Evolutionary conservation across 2,329 filamentous ascomycete species (phyloP).

Genomic region (Fusarium vanettenii): DNA sequence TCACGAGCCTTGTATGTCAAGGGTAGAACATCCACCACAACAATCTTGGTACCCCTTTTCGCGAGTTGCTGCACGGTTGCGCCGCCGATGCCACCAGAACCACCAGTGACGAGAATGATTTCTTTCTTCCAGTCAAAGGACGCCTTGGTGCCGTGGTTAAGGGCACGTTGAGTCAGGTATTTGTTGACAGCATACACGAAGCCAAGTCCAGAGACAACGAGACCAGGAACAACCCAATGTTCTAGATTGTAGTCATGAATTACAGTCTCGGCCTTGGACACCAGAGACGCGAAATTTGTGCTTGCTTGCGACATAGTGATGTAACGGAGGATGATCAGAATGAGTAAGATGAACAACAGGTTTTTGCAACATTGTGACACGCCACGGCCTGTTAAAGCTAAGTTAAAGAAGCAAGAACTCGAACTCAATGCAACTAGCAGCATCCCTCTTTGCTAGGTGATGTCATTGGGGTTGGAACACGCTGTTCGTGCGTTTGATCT

Average conservation of each 20-base stretch:
- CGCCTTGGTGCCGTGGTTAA: slow-evolving; percentile 56
- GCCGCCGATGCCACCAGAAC: slow-evolving; percentile 69
- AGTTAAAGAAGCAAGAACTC: background rate
- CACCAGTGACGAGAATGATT: slow-evolving; percentile 69
- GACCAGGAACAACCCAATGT: background rate
- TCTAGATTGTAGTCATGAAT: background rate
- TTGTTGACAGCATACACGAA: background rate
- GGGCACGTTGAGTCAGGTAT: background rate
- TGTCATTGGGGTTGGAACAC: background rate
- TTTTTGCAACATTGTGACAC: background rate
- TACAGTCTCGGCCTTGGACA: background rate
- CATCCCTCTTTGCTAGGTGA: background rate
- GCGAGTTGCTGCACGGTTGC: slow-evolving; percentile 64
- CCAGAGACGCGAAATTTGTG: background rate
- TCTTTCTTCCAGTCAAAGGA: slow-evolving; percentile 65
- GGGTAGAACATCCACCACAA: slow-evolving; percentile 65
- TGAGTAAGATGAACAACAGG: background rate
- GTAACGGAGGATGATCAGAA: background rate
- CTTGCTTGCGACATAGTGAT: background rate
- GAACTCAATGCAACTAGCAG: accelerated
- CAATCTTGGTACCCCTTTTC: slow-evolving; percentile 64
- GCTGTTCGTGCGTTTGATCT: background rate
- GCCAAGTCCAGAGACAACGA: background rate
- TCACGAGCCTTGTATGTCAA: slow-evolving; percentile 3
- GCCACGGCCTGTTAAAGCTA: background rate